Evolutionary conservation across 208 protist genomes (phyloP), one percentile per base, ranked within the genome.

Genomic region (Trypanosoma melophagium): DNA sequence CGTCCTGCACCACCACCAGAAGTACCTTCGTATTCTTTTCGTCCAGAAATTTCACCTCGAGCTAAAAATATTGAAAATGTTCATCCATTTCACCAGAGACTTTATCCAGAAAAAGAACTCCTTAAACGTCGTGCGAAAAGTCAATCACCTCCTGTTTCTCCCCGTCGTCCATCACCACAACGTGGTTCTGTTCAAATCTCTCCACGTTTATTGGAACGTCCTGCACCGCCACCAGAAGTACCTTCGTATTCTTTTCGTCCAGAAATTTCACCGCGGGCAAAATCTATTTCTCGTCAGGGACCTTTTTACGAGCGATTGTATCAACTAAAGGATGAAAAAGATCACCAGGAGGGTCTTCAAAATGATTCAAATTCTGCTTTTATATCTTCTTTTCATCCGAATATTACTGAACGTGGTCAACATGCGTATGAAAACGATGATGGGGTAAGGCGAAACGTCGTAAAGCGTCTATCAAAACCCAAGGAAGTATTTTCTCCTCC

Each of bases 241-340:
- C 16, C 12, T 22, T 16, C 22, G 21, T 76, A 50, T 35, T 74
- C 78, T 22, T 84, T 83, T 49, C 74, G 73, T 21, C 80, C 84
- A 17, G 72, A 80, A 42, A 85, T 86, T 63, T 81, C 84, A 17
- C 77, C 74, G 25, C 22, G 77, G 51, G 84, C 81, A 9, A 50
- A 59, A 67, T 24, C 71, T 60, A 67, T 75, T 50, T 44, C 72
- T 45, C 40, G 60, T 40, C 35, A 22, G 49, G 55, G 41, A 59
- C 66, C 69, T 35, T 70, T 74, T 73, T 53, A 79, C 14, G 69
- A 87, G 13, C 78, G 77, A 12, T 67, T 86, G 2, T 78, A 86
- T 59, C 77, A 57, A 55, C 9, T 42, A 51, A 19, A 63, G 68
- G 58, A 58, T 47, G 21, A 69, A 65, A 50, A 57, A 54, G 49